These are phyloP conservation scores for Mycena sanguinolenta DNA, from an alignment of 768 basidiomycete genomes.

Conservation along the genomic window DNA sequence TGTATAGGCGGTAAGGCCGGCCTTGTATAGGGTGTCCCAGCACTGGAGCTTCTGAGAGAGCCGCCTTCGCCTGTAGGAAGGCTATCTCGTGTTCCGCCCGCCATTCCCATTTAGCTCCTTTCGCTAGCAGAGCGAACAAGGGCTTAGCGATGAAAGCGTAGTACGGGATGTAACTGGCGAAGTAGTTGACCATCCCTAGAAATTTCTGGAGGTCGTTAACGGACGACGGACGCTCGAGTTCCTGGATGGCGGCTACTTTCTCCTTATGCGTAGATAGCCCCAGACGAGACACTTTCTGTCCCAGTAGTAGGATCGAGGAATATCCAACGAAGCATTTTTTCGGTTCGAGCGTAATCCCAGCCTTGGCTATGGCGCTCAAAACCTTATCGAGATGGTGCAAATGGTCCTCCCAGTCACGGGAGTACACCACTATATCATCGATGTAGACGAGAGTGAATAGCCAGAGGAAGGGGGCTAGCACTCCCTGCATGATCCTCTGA, in stretches of 20 bases:
- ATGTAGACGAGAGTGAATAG: conserved; percentile 56
- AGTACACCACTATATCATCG: not conserved
- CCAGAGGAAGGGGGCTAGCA: not conserved
- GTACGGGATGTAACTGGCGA: no score
- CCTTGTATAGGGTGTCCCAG: not conserved
- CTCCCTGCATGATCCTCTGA: not conserved
- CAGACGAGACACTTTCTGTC: not conserved
- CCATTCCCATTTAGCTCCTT: no score
- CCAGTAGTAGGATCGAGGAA: not conserved
- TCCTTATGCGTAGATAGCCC: not conserved
- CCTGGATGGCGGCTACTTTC: not conserved
- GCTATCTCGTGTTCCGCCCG: not conserved
- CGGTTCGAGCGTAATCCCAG: not conserved
- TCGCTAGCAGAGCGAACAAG: no score
- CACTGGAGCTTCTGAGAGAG: not conserved
- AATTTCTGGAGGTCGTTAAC: not conserved
- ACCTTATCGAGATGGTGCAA: not conserved
- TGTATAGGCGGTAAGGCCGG: not conserved
- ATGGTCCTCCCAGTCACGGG: not conserved
- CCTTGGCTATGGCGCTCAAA: not conserved
- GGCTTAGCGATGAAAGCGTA: no score
- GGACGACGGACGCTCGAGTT: not conserved
- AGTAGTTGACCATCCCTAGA: not conserved
- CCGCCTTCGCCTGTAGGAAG: not conserved
- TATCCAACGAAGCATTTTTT: not conserved